phyloP scores from a whole-genome alignment of 352 stramenopile genomes.

The Globisporangium recalcitrans region DNA sequence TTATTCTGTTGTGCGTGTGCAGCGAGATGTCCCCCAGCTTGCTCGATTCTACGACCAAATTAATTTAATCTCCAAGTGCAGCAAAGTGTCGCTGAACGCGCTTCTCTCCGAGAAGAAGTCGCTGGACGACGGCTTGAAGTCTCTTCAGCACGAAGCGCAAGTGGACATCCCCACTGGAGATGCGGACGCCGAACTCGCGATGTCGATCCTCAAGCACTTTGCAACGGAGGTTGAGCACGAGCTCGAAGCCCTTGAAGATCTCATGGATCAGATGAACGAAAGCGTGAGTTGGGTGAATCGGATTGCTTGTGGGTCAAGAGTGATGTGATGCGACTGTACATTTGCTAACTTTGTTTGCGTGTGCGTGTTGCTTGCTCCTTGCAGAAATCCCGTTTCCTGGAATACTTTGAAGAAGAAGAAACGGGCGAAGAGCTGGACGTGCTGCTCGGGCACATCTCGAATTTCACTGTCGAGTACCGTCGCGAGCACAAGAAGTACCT shows the following conservation, averaged over 20 bases:
- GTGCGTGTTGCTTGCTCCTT: not conserved
- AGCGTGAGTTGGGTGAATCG: slow-evolving; percentile 29
- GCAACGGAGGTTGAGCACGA: slow-evolving; percentile 57
- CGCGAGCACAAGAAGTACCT: slow-evolving; percentile 70
- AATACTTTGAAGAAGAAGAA: slow-evolving; percentile 84
- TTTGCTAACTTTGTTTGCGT: not conserved
- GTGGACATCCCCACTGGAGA: slow-evolving; percentile 24
- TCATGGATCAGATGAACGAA: slow-evolving; percentile 50
- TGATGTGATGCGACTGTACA: not conserved
- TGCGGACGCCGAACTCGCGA: slow-evolving; percentile 33
- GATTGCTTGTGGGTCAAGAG: not conserved
- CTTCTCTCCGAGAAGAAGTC: slow-evolving; percentile 67
- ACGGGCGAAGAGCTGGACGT: slow-evolving; percentile 74
- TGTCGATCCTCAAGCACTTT: slow-evolving; percentile 52
- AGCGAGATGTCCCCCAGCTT: slow-evolving; percentile 64
- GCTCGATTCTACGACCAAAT: slow-evolving; percentile 75
- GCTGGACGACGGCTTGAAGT: slow-evolving; percentile 57
- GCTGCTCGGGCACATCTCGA: slow-evolving; percentile 64
- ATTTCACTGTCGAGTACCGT: slow-evolving; percentile 68
- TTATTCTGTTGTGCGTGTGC: not conserved
- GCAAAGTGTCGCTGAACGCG: slow-evolving; percentile 61
- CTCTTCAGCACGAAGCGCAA: slow-evolving; percentile 46
- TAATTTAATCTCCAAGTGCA: slow-evolving; percentile 65
- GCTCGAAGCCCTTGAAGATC: slow-evolving; percentile 37
- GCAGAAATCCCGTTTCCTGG: slow-evolving; percentile 68